A percentile compares a stretch with the other conserved stretches of the same genome.
Evolutionary conservation across 495 filamentous ascomycete species (phyloP).

Genomic region (Xylaria bambusicola): DNA sequence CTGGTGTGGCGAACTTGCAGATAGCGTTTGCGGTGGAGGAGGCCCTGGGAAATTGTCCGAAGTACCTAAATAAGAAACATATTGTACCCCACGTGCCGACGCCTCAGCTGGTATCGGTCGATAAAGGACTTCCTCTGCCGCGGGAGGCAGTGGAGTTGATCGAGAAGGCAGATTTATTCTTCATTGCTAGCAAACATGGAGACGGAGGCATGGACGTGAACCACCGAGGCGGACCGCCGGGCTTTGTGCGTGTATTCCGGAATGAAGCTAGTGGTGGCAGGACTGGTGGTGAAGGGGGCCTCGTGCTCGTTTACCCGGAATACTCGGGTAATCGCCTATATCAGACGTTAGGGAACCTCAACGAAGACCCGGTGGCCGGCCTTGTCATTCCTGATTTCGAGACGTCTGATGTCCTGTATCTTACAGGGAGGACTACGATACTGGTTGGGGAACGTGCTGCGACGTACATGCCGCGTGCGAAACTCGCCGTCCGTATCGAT

Average conservation of each 20-base stretch:
- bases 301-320: conserved; percentile 50
- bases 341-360: conserved; percentile 1
- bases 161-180: conserved; percentile 69
- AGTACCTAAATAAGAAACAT: conserved; percentile 75
- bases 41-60: conserved; percentile 78
- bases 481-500: conserved; percentile 68
- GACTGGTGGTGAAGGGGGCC: conserved; percentile 15
- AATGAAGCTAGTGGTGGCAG: conserved; percentile 36
- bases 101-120: conserved; percentile 47
- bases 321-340: not conserved
- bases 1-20: conserved; percentile 57
- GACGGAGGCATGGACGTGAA: conserved; percentile 78
- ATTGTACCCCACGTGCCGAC: conserved; percentile 55
- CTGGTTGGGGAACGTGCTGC: conserved; percentile 62
- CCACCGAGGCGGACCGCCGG: conserved; percentile 71
- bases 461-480: conserved; percentile 63
- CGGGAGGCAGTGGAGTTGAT: conserved; percentile 60
- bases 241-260: conserved; percentile 67
- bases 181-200: conserved; percentile 67
- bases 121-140: conserved; percentile 34
- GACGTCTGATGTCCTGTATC: conserved; percentile 68
- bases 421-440: conserved; percentile 66
- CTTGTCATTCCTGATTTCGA: conserved; percentile 71
- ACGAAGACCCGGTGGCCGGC: conserved; percentile 63
- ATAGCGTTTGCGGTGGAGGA: conserved; percentile 67